Conservation (phyloP, 2,329 filamentous ascomycete genomes). For the Phialophora verrucosa region DNA sequence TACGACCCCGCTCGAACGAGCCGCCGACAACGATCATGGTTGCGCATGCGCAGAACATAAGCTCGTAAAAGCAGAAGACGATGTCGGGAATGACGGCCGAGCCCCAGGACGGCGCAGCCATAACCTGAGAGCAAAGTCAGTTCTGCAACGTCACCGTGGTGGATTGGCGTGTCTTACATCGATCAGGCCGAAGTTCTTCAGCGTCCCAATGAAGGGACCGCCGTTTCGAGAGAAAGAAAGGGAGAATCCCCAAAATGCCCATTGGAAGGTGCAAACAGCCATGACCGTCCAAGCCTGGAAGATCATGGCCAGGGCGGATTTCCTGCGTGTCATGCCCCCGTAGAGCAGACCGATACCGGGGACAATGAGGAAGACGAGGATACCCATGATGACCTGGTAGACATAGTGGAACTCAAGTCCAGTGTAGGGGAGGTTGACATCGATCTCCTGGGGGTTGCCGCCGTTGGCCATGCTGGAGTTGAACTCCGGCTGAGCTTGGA, state of each 20-base stretch:
- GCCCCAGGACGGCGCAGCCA: constrained; percentile 64
- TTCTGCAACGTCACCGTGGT: not conserved
- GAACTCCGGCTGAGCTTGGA: constrained; percentile 37
- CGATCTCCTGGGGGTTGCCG: constrained; percentile 58
- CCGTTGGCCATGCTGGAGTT: constrained; percentile 55
- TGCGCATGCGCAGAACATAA: constrained; percentile 63
- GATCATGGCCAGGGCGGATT: constrained; percentile 65
- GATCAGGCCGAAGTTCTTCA: constrained; percentile 66
- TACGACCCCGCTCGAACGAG: constrained; percentile 67
- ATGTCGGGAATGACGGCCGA: constrained; percentile 66
- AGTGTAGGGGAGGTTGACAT: constrained; percentile 64
- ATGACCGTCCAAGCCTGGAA: constrained; percentile 67
- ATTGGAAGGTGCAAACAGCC: constrained; percentile 56
- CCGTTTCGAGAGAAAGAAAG: constrained; percentile 66
- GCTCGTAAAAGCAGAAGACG: constrained; percentile 69
- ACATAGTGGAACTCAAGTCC: constrained; percentile 67
- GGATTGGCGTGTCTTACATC: constrained; percentile 62
- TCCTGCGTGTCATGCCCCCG: constrained; percentile 66
- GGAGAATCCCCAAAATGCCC: constrained; percentile 71
- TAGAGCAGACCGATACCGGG: constrained; percentile 70
- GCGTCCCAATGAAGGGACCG: constrained; percentile 66
- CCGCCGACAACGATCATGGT: constrained; percentile 70
- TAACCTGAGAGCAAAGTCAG: constrained; percentile 27
- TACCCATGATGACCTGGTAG: constrained; percentile 64
- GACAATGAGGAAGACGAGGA: constrained; percentile 70